Evolutionary conservation across 202 grass and related monocot genomes (phyloP).

Genomic region (Eragrostis tef): DNA sequence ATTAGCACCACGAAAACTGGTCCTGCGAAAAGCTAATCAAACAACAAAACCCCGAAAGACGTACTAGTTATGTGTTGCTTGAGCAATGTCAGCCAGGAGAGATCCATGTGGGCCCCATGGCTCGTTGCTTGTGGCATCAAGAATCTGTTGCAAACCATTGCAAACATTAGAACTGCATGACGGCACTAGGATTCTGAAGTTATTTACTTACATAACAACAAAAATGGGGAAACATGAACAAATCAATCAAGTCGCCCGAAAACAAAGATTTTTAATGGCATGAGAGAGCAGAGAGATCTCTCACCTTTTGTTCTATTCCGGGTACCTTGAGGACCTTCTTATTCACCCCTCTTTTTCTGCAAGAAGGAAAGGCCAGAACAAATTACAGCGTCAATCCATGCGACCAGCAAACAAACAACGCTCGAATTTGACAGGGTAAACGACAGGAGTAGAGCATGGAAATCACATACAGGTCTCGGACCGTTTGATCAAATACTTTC

Average conservation of each 20-base stretch:
- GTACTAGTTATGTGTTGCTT: conserved; percentile 83
- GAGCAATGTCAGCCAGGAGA: conserved; percentile 86
- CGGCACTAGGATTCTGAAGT: neutral
- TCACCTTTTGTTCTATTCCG: conserved; percentile 84
- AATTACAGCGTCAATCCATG: conserved; percentile 8
- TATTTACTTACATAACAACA: neutral
- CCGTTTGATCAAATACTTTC: conserved; percentile 96
- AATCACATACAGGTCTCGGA: conserved; percentile 79
- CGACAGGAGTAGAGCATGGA: neutral
- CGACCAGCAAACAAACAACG: neutral
- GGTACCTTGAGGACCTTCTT: conserved; percentile 98
- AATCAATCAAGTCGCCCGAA: neutral
- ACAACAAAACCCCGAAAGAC: neutral
- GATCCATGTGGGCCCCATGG: conserved; percentile 97
- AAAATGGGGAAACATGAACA: neutral
- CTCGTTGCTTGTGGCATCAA: conserved; percentile 98
- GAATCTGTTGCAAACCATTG: conserved; percentile 58
- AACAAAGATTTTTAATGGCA: neutral
- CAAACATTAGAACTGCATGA: conserved; percentile 7
- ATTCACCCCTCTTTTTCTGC: conserved; percentile 94
- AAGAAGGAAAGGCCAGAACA: neutral
- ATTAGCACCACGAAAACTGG: conserved; percentile 22
- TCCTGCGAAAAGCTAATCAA: neutral
- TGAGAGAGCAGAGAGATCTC: conserved; percentile 36
- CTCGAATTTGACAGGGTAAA: neutral